Percentiles rank a stretch among this genome's conserved stretches.
phyloP scores from a whole-genome alignment of 2,329 filamentous ascomycete genomes.

The Botrytis cinerea region DNA sequence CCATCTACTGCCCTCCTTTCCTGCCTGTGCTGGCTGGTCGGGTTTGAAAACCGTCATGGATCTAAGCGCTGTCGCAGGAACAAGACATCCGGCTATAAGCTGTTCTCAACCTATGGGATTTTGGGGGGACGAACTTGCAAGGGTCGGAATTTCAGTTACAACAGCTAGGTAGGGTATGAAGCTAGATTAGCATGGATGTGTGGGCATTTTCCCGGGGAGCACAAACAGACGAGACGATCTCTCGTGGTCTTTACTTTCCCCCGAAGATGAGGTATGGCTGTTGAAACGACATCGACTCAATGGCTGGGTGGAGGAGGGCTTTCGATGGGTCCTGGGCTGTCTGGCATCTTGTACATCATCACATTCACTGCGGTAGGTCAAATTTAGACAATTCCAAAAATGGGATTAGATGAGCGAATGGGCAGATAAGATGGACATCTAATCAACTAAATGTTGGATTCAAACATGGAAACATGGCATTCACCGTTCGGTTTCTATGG shows the following conservation, averaged over 20 bases:
- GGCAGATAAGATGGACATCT: slow-evolving; percentile 5
- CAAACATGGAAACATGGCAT: background rate
- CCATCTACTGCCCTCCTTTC: background rate
- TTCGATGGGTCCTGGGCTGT: background rate
- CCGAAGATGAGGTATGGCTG: background rate
- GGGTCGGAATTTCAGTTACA: background rate
- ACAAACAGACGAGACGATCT: slow-evolving; percentile 1
- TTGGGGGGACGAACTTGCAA: slow-evolving; percentile 6
- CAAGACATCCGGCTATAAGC: slow-evolving; percentile 29
- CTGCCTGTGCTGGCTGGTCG: background rate
- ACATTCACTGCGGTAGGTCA: slow-evolving; percentile 10
- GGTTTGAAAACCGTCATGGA: slow-evolving; percentile 15
- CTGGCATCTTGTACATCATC: background rate
- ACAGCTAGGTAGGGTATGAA: background rate
- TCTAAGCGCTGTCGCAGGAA: slow-evolving; percentile 36
- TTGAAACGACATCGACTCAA: slow-evolving; percentile 7
- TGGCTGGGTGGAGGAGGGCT: background rate
- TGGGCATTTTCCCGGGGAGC: background rate
- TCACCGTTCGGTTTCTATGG: background rate
- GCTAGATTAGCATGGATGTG: background rate
- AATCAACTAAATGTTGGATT: slow-evolving; percentile 9
- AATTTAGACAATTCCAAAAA: background rate
- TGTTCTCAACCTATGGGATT: slow-evolving; percentile 8
- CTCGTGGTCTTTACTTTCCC: background rate
- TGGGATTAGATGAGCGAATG: slow-evolving; percentile 14